Evolutionary conservation across 2,329 filamentous ascomycete genomes (phyloP), one percentile per base, ranked within the genome.

Genomic region (Fusarium austroafricanum): DNA sequence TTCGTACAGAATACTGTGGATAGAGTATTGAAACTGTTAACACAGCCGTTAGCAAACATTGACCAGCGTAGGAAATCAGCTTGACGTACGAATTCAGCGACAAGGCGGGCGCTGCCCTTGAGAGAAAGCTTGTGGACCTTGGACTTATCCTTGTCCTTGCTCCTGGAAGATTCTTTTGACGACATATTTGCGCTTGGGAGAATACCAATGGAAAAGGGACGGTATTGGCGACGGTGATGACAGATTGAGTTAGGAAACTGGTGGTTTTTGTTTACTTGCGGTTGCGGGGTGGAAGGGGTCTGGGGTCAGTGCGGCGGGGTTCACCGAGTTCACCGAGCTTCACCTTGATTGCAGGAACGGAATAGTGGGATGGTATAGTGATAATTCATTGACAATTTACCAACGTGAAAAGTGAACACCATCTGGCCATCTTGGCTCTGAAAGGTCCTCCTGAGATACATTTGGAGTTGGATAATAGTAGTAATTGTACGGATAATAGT

Each of bases 71-170:
- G 38, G 14, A 20, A 28, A 45, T 51, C 7, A 17, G 28, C n/a
- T 21, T 38, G 23, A 89, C 92, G 79, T 83, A 97, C 94, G 79
- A 99, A 99, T 83, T 99, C 96, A 43, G 95, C 92, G 59, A 98
- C 94, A 37, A 97, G 87, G 81, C 95, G 96, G 38, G 93, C 89
- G 72, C 83, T 87, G 81, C 92, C 93, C 80, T 94, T 95, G 66
- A 97, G 85, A 37, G 94, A 92, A 67, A 99, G 88, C 85, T 97
- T 98, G 84, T 99, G 96, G 64, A 94, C 89, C 81, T 97, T 97
- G 72, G 93, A 92, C 75, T 94, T 94, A 75, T 90, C 87, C 79
- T 88, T 89, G 49, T 84, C 67, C 63, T 71, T 76, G 6, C 47
- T 63, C 63, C 71, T 72, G 6, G 75, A 69, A 9, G 68, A 39